Evolutionary conservation across 1,284 basidiomycete species (phyloP), one percentile per base, ranked within the genome.

Genomic region (Megacollybia platyphylla): DNA sequence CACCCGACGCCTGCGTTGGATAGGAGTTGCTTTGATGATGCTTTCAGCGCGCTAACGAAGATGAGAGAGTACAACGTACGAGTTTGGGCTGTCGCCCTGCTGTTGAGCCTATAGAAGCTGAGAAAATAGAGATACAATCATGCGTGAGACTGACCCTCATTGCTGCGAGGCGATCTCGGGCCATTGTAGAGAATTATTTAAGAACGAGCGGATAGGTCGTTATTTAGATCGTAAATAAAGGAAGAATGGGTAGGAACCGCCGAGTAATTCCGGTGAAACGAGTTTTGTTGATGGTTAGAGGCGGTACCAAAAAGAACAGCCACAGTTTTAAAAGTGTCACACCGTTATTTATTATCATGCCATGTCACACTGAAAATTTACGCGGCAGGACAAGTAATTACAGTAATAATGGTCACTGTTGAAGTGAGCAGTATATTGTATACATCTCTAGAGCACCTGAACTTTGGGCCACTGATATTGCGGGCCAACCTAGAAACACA

Each of bases 101-200:
- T 83, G 79, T 54, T 85, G 82, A 40, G 79, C 82, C 81, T 85
- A 52, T 11, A 43, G 31, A 30, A 39, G 37, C 31, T 11, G 31
- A 34, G 15, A 38, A 36, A 27, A 5, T 18, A 36, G 26, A 36
- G 13, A 32, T 36, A 15, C 15, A 15, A 38, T 11, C 13, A 24
- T 7, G 40, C 27, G 15, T 5, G 9, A n/a, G 4, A 61, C 68
- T 51, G 50, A 86, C 86, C 64, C 84, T 78, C 74, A 86, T 74
- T 49, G 82, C 84, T 56, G 85, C 82, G 51, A 88, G 72, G 71
- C 85, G 79, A 65, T 87, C 84, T 71, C 79, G 74, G 49, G 80
- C 78, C 81, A 87, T 87, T 52, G 49, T 61, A 50, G 46, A 34
- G 15, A 15, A 15, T 11, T 11, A 34, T 15, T 15, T 15, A 15